phyloP scores from a whole-genome alignment of 306 rosid species.

The Senna siamea region DNA sequence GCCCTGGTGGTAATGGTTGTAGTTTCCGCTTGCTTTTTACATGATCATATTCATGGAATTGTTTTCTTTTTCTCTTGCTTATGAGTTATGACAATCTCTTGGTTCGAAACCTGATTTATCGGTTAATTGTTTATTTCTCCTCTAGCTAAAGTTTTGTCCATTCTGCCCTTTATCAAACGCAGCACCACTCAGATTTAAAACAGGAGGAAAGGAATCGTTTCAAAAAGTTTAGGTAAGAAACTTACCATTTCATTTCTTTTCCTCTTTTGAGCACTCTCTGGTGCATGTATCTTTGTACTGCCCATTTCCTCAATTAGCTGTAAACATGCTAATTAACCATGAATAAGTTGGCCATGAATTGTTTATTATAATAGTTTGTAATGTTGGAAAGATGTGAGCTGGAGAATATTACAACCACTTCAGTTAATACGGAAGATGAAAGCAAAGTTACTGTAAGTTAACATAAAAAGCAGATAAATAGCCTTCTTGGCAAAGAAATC shows the following conservation, averaged over 20 bases:
- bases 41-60: conserved; percentile 26
- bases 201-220: neutral
- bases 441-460: too few species aligned
- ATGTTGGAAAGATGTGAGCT: too few species aligned
- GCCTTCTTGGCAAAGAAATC: too few species aligned
- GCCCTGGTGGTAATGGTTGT: conserved; percentile 17
- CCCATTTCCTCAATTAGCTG: too few species aligned
- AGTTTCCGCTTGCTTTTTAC: conserved; percentile 32
- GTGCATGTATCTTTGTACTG: neutral
- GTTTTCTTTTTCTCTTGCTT: conserved; percentile 26
- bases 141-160: neutral
- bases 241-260: neutral
- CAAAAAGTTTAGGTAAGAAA: neutral
- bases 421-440: too few species aligned
- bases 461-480: too few species aligned
- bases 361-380: too few species aligned
- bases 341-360: too few species aligned
- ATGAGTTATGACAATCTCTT: conserved; percentile 28
- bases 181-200: neutral
- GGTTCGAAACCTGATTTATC: conserved; percentile 9
- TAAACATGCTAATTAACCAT: too few species aligned
- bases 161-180: neutral
- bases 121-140: neutral
- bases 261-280: neutral
- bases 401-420: too few species aligned